A percentile compares a stretch with the other conserved stretches of the same genome.
Conservation (phyloP, 139 green algal genomes). For the Dunaliella primolecta region DNA sequence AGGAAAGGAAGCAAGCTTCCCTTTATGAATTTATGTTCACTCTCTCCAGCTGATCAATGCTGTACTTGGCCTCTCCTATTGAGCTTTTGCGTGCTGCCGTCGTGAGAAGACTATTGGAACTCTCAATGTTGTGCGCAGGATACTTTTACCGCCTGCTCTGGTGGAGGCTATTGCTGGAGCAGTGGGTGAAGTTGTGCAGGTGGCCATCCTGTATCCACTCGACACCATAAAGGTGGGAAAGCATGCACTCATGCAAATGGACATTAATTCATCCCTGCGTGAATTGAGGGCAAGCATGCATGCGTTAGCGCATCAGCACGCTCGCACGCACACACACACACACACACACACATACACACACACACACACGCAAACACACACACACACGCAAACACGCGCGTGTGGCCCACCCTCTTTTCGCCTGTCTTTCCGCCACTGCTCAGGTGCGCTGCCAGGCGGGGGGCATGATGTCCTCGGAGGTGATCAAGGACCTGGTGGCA, state of each 20-base stretch:
- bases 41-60: no score
- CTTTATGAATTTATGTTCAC: no score
- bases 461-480: conserved; percentile 21
- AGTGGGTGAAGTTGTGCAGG: conserved; percentile 54
- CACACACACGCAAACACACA: background rate
- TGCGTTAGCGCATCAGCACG: background rate
- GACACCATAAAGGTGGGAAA: conserved; percentile 64
- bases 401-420: no score
- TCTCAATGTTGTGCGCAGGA: no score
- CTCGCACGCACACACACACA: background rate
- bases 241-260: background rate
- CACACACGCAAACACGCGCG: background rate
- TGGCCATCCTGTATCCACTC: conserved; percentile 61
- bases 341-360: background rate
- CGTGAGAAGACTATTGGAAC: no score
- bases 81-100: no score
- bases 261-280: no score
- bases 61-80: no score
- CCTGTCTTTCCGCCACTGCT: no score
- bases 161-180: conserved; percentile 7
- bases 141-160: background rate
- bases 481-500: conserved; percentile 35
- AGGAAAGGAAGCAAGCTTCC: no score
- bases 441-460: conserved; percentile 62
- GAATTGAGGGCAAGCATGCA: background rate